phyloP scores from a whole-genome alignment of 31 red algal genomes.

The Asparagopsis taxiformis region DNA sequence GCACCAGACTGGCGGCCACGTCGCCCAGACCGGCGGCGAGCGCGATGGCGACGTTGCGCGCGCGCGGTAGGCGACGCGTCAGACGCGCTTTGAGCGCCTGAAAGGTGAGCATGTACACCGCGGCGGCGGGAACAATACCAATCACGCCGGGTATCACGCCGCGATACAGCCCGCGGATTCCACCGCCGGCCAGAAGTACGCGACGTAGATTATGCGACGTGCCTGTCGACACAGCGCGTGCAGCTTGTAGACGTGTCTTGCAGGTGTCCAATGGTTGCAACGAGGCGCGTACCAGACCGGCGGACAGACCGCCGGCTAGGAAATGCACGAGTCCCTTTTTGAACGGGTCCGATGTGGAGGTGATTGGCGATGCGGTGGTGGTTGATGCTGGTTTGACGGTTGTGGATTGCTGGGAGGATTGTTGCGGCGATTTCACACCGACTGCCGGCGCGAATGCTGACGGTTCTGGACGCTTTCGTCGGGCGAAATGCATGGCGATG shows the following conservation, averaged over 20 bases:
- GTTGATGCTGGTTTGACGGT: not conserved
- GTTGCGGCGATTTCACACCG: slow-evolving; percentile 31
- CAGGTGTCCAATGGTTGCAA: slow-evolving; percentile 74
- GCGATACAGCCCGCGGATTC: slow-evolving; percentile 65
- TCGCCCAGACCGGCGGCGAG: slow-evolving; percentile 66
- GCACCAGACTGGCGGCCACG: slow-evolving; percentile 68
- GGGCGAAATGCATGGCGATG: no score
- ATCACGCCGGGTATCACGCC: slow-evolving; percentile 61
- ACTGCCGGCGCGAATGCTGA: slow-evolving; percentile 64
- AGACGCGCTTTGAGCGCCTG: slow-evolving; percentile 35
- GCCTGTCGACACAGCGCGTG: slow-evolving; percentile 1
- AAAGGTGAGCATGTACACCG: slow-evolving; percentile 70
- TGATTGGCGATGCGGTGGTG: not conserved
- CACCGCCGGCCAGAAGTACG: slow-evolving; percentile 25
- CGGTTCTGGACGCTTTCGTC: no score
- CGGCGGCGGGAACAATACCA: slow-evolving; percentile 69
- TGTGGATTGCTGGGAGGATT: not conserved
- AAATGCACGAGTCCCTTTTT: slow-evolving; percentile 48
- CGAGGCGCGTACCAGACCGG: slow-evolving; percentile 52
- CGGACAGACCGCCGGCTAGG: slow-evolving; percentile 56
- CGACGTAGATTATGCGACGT: not conserved
- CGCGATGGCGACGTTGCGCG: slow-evolving; percentile 29
- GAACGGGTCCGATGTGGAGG: not conserved
- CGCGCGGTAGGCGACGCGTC: slow-evolving; percentile 1
- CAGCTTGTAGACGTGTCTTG: slow-evolving; percentile 77